These are phyloP conservation scores for Agmasoma carcini DNA, from an alignment of 371 early-diverging fungal species.

Conservation along the genomic window DNA sequence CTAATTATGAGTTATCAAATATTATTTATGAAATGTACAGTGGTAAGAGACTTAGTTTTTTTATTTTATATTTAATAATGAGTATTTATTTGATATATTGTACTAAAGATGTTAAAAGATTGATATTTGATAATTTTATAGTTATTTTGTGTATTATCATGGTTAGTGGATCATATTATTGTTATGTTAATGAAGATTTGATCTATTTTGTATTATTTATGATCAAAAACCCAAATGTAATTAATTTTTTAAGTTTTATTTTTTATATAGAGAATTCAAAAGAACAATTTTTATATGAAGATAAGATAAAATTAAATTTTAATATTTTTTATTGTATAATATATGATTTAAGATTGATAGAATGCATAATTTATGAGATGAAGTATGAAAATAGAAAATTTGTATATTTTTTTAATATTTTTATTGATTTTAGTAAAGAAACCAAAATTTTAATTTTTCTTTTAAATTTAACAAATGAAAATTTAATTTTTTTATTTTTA, in stretches of 20 bases:
- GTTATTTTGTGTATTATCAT: slow-evolving; percentile 9
- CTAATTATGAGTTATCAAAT: not conserved
- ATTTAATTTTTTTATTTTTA: too few species aligned
- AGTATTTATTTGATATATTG: not conserved
- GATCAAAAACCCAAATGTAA: not conserved
- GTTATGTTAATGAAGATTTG: not conserved
- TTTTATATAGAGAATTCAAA: not conserved
- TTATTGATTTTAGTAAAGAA: not conserved
- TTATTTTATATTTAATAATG: not conserved
- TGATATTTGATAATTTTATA: not conserved
- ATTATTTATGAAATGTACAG: slow-evolving; percentile 1
- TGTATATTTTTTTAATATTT: not conserved
- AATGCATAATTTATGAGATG: not conserved
- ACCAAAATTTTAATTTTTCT: not conserved
- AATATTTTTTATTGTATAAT: not conserved
- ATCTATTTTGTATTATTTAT: slow-evolving; percentile 4
- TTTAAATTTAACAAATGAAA: too few species aligned
- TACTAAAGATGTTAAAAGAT: not conserved
- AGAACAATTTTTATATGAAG: not conserved
- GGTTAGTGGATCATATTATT: slow-evolving; percentile 1
- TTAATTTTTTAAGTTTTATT: not conserved
- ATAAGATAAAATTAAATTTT: not conserved
- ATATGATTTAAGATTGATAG: not conserved
- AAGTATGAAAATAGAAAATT: not conserved
- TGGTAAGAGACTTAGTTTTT: not conserved